phyloP scores from a whole-genome alignment of 192 early-diverging fungal genomes.

The Rhizophagus clarus region DNA sequence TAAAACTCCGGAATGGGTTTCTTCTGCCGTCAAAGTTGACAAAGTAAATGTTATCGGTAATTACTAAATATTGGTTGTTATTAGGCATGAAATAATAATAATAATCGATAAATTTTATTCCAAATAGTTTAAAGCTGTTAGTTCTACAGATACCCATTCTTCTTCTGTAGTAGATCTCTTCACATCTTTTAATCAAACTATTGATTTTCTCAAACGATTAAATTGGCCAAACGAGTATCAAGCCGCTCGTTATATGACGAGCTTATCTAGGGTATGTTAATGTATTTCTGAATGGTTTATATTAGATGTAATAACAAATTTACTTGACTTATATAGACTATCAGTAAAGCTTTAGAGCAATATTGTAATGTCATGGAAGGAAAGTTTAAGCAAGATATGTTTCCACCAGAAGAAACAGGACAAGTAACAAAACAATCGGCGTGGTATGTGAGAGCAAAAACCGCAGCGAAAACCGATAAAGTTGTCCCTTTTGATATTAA shows the following conservation, averaged over 20 bases:
- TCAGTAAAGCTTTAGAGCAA: slow-evolving; percentile 63
- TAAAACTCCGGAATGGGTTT: slow-evolving; percentile 73
- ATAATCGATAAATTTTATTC: not conserved
- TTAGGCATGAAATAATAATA: not conserved
- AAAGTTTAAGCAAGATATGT: slow-evolving; percentile 49
- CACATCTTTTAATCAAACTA: slow-evolving; percentile 71
- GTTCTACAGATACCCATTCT: slow-evolving; percentile 60
- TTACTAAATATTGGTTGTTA: not conserved
- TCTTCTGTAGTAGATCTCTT: slow-evolving; percentile 82
- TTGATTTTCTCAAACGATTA: slow-evolving; percentile 70
- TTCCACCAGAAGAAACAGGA: slow-evolving; percentile 36
- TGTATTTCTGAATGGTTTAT: not conserved
- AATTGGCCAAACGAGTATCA: slow-evolving; percentile 65
- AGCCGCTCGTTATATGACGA: slow-evolving; percentile 63
- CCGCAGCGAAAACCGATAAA: slow-evolving; percentile 39
- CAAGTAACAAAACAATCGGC: slow-evolving; percentile 40
- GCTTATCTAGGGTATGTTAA: slow-evolving; percentile 63
- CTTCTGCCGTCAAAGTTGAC: slow-evolving; percentile 66
- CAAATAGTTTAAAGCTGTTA: slow-evolving; percentile 56
- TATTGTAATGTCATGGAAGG: slow-evolving; percentile 58
- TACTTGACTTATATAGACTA: slow-evolving; percentile 38
- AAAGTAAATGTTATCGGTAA: slow-evolving; percentile 27
- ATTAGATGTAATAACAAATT: not conserved
- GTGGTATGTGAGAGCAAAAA: slow-evolving; percentile 45
- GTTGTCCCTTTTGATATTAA: slow-evolving; percentile 51